Percentiles rank a stretch among this genome's conserved stretches.
Evolutionary conservation across 352 stramenopile species (phyloP).

Genomic region (Detonula confervacea): DNA sequence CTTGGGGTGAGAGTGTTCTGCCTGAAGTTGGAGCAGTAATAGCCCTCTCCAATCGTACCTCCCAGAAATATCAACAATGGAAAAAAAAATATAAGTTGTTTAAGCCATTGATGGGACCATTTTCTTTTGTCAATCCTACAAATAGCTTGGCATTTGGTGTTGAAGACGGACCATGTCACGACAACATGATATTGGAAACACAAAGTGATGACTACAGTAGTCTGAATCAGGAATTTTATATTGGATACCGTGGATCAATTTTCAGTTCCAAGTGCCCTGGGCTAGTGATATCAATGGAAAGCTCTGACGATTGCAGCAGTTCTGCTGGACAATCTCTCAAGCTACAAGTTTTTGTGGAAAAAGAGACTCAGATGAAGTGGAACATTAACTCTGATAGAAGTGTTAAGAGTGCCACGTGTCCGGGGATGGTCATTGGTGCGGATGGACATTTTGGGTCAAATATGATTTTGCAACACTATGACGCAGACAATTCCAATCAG

Average conservation of each 20-base stretch:
- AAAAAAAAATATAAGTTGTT: background rate
- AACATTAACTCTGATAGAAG: background rate
- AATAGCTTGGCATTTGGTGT: background rate
- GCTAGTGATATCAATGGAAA: background rate
- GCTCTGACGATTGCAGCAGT: background rate
- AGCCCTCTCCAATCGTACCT: background rate
- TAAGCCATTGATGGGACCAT: slow-evolving; percentile 1
- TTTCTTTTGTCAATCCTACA: background rate
- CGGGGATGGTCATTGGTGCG: background rate
- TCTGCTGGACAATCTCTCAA: background rate
- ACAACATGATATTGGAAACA: background rate
- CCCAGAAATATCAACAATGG: slow-evolving; percentile 3
- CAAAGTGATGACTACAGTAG: slow-evolving; percentile 5
- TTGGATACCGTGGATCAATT: slow-evolving; percentile 7
- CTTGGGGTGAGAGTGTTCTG: background rate
- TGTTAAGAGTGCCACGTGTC: background rate
- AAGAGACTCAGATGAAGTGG: background rate
- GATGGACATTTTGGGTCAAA: background rate
- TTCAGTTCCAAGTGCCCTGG: slow-evolving; percentile 6
- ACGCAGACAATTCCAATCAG: too few species aligned
- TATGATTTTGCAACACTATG: background rate
- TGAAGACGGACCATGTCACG: background rate
- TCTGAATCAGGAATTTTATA: slow-evolving; percentile 6
- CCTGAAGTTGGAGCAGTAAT: background rate
- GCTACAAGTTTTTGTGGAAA: background rate